A percentile compares a stretch with the other conserved stretches of the same genome.
Conservation (phyloP, 1,284 basidiomycete genomes). For the Cystobasidium sp. region DNA sequence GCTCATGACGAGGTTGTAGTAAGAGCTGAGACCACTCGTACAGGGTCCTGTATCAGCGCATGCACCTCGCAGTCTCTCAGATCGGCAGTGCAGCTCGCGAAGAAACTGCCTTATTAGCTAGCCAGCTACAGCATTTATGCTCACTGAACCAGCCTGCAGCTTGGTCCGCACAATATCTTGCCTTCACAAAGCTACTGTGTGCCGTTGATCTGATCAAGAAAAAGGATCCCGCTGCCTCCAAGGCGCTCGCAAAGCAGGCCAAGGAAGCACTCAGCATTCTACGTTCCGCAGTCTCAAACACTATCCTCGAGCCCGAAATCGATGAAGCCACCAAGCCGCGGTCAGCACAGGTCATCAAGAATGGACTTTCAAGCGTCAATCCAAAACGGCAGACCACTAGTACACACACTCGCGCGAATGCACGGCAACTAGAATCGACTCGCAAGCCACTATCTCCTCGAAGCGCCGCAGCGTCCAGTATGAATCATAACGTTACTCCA, state of each 20-base stretch:
- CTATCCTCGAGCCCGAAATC: not conserved
- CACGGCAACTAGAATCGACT: not conserved
- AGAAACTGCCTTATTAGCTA: not conserved
- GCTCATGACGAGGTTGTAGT: not conserved
- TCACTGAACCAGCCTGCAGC: not conserved
- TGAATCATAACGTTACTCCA: slow-evolving; percentile 10
- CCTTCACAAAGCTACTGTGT: slow-evolving; percentile 51
- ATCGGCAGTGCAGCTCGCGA: not conserved
- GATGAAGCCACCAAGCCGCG: not conserved
- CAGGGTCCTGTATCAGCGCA: slow-evolving; percentile 20
- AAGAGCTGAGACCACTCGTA: not conserved
- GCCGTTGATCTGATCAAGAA: slow-evolving; percentile 49
- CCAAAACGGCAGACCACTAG: not conserved
- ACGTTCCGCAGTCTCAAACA: not conserved
- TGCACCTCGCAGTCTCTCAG: slow-evolving; percentile 11
- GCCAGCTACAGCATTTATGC: not conserved
- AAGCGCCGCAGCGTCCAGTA: not conserved
- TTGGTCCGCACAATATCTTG: slow-evolving; percentile 48
- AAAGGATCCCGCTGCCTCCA: slow-evolving; percentile 11
- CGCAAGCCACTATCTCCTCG: slow-evolving; percentile 34
- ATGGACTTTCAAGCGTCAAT: too few relatives aligned
- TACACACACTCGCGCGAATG: not conserved
- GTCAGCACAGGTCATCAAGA: too few relatives aligned
- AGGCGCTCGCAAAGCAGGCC: slow-evolving; percentile 43
- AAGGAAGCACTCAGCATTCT: slow-evolving; percentile 53